phyloP scores from a whole-genome alignment of 129 eudicot species.

The Tagetes erecta region DNA sequence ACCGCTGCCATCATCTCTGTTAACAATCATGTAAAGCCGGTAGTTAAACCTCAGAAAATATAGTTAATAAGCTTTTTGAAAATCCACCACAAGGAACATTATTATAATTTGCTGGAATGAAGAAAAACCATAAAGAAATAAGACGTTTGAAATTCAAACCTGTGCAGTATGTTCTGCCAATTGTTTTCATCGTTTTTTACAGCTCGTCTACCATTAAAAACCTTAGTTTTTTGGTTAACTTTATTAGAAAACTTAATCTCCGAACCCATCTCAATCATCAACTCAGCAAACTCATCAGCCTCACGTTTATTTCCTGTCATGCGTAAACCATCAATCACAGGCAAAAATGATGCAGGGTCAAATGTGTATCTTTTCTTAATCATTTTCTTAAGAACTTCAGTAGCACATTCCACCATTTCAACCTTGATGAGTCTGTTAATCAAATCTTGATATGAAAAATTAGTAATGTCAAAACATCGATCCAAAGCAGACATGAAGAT shows the following conservation, averaged over 20 bases:
- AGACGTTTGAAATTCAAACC: conserved; percentile 40
- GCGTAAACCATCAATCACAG: conserved; percentile 73
- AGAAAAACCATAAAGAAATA: not conserved
- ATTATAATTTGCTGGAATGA: not conserved
- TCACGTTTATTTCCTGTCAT: conserved; percentile 59
- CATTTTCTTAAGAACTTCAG: conserved; percentile 57
- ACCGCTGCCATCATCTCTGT: conserved; percentile 94
- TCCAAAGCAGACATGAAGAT: conserved; percentile 67
- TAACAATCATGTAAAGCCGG: conserved; percentile 16
- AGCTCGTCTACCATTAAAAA: conserved; percentile 33
- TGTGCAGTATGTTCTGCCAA: conserved; percentile 69
- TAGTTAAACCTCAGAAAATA: not conserved
- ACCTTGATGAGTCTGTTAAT: conserved; percentile 59
- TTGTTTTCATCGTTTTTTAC: conserved; percentile 38
- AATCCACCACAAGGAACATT: conserved; percentile 6
- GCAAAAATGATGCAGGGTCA: conserved; percentile 84
- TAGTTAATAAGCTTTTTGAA: not conserved
- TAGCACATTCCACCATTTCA: conserved; percentile 66
- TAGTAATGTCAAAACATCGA: conserved; percentile 56
- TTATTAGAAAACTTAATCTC: conserved; percentile 48
- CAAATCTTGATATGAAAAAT: conserved; percentile 67
- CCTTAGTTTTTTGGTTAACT: conserved; percentile 31
- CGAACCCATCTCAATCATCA: conserved; percentile 76
- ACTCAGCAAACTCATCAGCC: conserved; percentile 81
- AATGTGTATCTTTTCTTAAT: conserved; percentile 56